A percentile compares a stretch with the other conserved stretches of the same genome.
Evolutionary conservation across 2,329 filamentous ascomycete genomes (phyloP).

Genomic region (Penicillium corylophilum): DNA sequence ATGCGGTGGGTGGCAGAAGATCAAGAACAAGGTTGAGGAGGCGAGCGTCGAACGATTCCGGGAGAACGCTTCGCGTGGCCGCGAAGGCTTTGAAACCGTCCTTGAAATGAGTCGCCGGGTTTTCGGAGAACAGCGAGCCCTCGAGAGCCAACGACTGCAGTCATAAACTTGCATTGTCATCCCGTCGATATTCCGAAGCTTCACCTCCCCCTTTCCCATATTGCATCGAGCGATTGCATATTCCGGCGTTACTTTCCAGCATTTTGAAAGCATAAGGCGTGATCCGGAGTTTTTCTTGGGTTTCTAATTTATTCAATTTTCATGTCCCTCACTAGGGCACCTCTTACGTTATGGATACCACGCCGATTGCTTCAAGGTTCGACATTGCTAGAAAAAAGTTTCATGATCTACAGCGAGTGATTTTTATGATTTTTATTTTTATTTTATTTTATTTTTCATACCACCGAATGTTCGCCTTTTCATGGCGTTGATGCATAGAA

Average conservation of each 20-base stretch:
- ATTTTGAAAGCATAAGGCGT: conserved; percentile 24
- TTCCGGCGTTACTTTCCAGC: conserved; percentile 25
- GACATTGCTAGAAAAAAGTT: conserved; percentile 13
- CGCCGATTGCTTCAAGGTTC: conserved; percentile 3
- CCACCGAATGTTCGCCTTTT: conserved; percentile 11
- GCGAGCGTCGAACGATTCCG: conserved; percentile 82
- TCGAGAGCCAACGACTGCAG: conserved; percentile 48
- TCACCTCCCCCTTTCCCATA: conserved; percentile 10
- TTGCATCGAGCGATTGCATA: conserved; percentile 35
- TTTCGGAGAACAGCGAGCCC: conserved; percentile 83
- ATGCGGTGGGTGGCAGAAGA: conserved; percentile 94
- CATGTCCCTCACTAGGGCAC: neutral
- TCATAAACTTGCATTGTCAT: conserved; percentile 13
- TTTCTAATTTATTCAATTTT: conserved; percentile 1
- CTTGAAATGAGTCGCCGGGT: conserved; percentile 89
- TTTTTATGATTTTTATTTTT: neutral
- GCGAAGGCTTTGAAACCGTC: conserved; percentile 92
- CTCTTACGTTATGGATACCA: conserved; percentile 6
- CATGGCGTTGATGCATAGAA: conserved; percentile 16
- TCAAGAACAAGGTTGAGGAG: conserved; percentile 95
- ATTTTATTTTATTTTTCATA: neutral
- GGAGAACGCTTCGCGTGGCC: conserved; percentile 86
- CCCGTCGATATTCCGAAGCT: conserved; percentile 5
- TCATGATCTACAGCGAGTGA: conserved; percentile 9
- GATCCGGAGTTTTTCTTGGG: conserved; percentile 23